Conservation (phyloP, 2,329 filamentous ascomycete species). For the Trichothecium sympodiale region DNA sequence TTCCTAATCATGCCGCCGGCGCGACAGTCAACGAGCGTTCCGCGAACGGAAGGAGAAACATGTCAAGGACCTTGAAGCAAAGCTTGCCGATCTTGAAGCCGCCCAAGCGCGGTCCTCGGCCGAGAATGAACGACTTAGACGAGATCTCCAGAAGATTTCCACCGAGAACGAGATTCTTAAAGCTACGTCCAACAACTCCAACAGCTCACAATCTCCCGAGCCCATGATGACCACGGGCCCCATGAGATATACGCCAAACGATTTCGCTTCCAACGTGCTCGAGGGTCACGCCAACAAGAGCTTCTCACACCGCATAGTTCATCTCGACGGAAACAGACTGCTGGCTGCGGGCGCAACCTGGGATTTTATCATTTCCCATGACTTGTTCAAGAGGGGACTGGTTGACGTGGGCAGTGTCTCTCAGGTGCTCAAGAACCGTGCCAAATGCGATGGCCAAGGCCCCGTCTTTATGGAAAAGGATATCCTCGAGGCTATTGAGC, state of each 20-base stretch:
- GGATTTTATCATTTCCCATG: slow-evolving; percentile 79
- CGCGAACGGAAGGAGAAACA: slow-evolving; percentile 92
- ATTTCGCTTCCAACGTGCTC: slow-evolving; percentile 57
- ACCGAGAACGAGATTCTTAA: slow-evolving; percentile 91
- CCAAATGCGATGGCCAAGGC: slow-evolving; percentile 76
- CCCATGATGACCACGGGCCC: slow-evolving; percentile 51
- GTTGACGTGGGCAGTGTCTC: slow-evolving; percentile 77
- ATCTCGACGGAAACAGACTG: slow-evolving; percentile 55
- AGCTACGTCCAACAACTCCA: slow-evolving; percentile 49
- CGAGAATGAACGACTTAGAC: slow-evolving; percentile 80
- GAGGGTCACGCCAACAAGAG: slow-evolving; percentile 51
- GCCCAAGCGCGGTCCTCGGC: slow-evolving; percentile 60
- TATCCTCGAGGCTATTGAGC: slow-evolving; percentile 64
- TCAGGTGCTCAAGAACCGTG: slow-evolving; percentile 62
- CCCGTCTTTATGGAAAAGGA: slow-evolving; percentile 76
- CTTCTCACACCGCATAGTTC: slow-evolving; percentile 58
- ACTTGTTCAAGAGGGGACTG: slow-evolving; percentile 62
- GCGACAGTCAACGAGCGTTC: slow-evolving; percentile 79
- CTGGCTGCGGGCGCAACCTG: slow-evolving; percentile 72
- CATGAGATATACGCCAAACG: slow-evolving; percentile 59
- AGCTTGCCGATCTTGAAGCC: slow-evolving; percentile 67
- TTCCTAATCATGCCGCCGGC: not conserved
- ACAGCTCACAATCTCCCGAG: slow-evolving; percentile 28
- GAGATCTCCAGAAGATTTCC: slow-evolving; percentile 69
- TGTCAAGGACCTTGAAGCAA: slow-evolving; percentile 84